Conservation (phyloP, 2,329 filamentous ascomycete genomes). For the Dactylellina leptospora region DNA sequence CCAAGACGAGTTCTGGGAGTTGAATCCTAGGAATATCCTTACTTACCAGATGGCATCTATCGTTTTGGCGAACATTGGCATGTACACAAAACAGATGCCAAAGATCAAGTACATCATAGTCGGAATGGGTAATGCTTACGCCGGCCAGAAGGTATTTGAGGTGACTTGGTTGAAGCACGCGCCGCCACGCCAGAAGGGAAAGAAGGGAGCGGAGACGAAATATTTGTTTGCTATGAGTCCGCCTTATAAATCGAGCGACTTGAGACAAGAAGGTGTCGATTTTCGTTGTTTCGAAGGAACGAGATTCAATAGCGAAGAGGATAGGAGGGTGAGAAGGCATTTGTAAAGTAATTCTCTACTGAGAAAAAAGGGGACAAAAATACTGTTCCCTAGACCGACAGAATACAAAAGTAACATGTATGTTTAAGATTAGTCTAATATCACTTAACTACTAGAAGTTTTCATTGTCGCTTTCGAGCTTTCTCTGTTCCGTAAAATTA, state of each 20-base stretch:
- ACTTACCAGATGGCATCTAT: constrained; percentile 25
- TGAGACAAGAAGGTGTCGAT: constrained; percentile 5
- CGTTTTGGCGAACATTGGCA: constrained; percentile 21
- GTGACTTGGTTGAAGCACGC: constrained; percentile 18
- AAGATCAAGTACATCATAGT: constrained; percentile 24
- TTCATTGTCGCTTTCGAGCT: too few species aligned
- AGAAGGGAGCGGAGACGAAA: background rate
- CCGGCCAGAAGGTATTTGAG: constrained; percentile 22
- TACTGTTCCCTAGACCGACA: too few species aligned
- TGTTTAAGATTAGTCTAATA: too few species aligned
- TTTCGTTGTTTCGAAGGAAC: constrained; percentile 34
- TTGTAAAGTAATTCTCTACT: too few species aligned
- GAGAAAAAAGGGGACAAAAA: too few species aligned
- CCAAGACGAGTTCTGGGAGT: constrained; percentile 12
- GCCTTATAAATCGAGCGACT: constrained; percentile 7
- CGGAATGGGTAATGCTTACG: constrained; percentile 12
- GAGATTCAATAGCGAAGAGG: constrained; percentile 9
- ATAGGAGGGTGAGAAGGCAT: constrained; percentile 1
- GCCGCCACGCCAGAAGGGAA: constrained; percentile 7
- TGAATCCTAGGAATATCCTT: constrained; percentile 11
- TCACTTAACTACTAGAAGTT: too few species aligned
- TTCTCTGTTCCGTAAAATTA: too few species aligned
- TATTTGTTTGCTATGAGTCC: constrained; percentile 26
- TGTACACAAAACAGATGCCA: constrained; percentile 6
- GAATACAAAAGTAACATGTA: too few species aligned